Conservation (phyloP, 495 filamentous ascomycete genomes). For the Lepidopterella palustris region DNA sequence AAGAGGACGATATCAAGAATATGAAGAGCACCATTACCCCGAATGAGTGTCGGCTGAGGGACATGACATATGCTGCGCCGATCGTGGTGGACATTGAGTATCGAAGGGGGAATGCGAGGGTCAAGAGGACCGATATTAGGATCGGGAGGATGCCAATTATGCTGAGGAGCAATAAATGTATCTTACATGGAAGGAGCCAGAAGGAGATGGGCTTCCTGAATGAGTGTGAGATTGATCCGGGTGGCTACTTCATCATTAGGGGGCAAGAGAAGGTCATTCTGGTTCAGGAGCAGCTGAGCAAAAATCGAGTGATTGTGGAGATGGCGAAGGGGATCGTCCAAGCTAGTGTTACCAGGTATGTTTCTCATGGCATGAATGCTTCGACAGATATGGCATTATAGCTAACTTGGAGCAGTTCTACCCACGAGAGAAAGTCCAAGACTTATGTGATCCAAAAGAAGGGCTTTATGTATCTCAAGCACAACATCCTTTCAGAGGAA, state of each 20-base stretch:
- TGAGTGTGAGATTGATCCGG: slow-evolving; percentile 92
- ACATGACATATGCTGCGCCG: slow-evolving; percentile 91
- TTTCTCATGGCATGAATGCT: not conserved
- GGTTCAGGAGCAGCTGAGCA: slow-evolving; percentile 95
- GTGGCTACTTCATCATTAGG: slow-evolving; percentile 87
- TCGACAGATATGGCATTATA: not conserved
- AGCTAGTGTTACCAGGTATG: slow-evolving; percentile 67
- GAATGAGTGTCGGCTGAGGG: slow-evolving; percentile 90
- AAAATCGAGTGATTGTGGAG: slow-evolving; percentile 97
- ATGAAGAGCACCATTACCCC: slow-evolving; percentile 60
- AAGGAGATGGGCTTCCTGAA: slow-evolving; percentile 78
- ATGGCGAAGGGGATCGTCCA: slow-evolving; percentile 86
- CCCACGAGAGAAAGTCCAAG: slow-evolving; percentile 94
- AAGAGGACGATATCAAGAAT: slow-evolving; percentile 58
- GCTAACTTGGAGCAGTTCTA: slow-evolving; percentile 47
- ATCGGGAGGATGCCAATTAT: slow-evolving; percentile 94
- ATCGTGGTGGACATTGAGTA: slow-evolving; percentile 87
- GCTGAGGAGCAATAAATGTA: slow-evolving; percentile 91
- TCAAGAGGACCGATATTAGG: slow-evolving; percentile 60
- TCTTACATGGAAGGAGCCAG: slow-evolving; percentile 70
- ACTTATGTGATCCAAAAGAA: slow-evolving; percentile 92
- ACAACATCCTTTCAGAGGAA: slow-evolving; percentile 87
- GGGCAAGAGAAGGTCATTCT: slow-evolving; percentile 95
- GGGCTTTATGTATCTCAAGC: slow-evolving; percentile 77
- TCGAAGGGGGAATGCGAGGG: slow-evolving; percentile 63